Evolutionary conservation across 2,329 filamentous ascomycete genomes (phyloP), one percentile per base, ranked within the genome.

Genomic region (Aspergillus ibericus): DNA sequence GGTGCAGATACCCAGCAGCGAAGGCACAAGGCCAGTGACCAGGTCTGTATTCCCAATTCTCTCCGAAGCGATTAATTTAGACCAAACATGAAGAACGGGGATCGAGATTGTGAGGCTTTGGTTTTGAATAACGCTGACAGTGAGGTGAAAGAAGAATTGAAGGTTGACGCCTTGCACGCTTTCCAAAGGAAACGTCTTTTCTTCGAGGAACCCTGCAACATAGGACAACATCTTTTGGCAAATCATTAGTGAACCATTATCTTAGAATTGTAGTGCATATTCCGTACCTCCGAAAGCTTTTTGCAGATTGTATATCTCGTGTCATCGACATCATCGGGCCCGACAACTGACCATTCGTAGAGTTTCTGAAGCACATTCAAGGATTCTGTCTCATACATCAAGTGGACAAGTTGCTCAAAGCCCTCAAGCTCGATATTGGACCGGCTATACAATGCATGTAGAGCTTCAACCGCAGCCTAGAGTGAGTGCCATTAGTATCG

Each of bases 101-200:
- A 98, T 97, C 1, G 95, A 97, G 16, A 99, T 88, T 46, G 95
- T 88, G 56, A 99, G 83, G 72, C 95, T 98, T 68, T 90, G 88
- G 74, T 91, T 92, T 66, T 90, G 90, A 56, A 93, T 85, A 54
- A 97, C 88, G 56, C 85, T 81, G 60, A 93, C 84, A 47, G 97
- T 83, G 56, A 99, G 85, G 51, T 89, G 85, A 59, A 98, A 83
- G 66, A 98, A 91, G 5, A 86, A 87, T 34, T 87, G 82, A 12
- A 93, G 81, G 70, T 95, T 88, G 55, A 87, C 80, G 35, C 81
- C 81, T 72, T 75, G 65, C 56, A 67, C 67, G 38, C 62, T 82
- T 59, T 89, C 87, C 35, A 93, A 80, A 46, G 85, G 80, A 27
- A 84, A 80, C 60, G 88, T 88, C 64, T 91, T 91, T 61, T 90